Conservation (phyloP, 148 eudicot genomes). For the Heliosperma pusillum region DNA sequence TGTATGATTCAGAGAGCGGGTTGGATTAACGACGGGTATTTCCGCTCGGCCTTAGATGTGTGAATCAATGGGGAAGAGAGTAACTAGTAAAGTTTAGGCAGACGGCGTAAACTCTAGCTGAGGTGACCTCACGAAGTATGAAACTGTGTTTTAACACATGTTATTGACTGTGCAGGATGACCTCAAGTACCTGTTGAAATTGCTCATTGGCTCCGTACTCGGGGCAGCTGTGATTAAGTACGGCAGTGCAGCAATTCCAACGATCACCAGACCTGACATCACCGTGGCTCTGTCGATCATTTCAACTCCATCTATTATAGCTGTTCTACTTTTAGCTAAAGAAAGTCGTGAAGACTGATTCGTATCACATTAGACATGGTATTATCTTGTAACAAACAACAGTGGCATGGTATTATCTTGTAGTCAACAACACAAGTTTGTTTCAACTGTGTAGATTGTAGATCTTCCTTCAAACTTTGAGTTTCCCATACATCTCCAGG, state of each 20-base stretch:
- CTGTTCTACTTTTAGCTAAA: slow-evolving; percentile 35
- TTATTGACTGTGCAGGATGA: slow-evolving; percentile 40
- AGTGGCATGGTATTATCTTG: too few species aligned
- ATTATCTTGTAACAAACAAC: too few species aligned
- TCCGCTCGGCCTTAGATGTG: neutral
- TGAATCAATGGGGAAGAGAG: neutral
- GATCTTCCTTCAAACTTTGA: neutral
- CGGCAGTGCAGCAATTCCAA: slow-evolving; percentile 50
- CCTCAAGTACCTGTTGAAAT: slow-evolving; percentile 39
- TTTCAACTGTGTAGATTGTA: neutral
- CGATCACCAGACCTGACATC: slow-evolving; percentile 52
- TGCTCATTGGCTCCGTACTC: slow-evolving; percentile 43
- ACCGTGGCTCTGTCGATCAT: slow-evolving; percentile 47
- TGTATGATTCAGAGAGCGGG: too few species aligned
- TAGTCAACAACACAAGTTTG: neutral
- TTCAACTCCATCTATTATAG: slow-evolving; percentile 33
- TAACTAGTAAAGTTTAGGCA: neutral
- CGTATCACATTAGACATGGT: neutral
- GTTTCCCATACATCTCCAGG: neutral
- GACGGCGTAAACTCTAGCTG: too few species aligned
- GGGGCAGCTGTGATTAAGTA: slow-evolving; percentile 60
- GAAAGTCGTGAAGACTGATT: slow-evolving; percentile 31
- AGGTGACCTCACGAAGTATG: neutral
- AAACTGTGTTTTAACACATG: neutral
- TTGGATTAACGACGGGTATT: too few species aligned